phyloP scores from a whole-genome alignment of 2,329 filamentous ascomycete genomes.

The Fusarium euwallaceae region DNA sequence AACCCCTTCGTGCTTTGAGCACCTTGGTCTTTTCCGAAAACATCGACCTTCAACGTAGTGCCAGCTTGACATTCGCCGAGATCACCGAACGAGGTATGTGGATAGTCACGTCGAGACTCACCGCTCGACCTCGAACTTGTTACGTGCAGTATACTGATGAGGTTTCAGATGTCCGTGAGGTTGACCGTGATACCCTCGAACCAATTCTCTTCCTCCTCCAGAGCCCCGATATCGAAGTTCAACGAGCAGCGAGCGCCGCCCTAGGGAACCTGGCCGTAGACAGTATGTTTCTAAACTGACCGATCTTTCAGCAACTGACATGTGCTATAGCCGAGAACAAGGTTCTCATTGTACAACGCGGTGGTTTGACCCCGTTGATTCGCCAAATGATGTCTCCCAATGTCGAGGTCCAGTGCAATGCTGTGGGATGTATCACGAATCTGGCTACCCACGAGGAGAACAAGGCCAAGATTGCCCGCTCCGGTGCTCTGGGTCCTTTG shows the following conservation, averaged over 20 bases:
- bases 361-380: conserved; percentile 91
- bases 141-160: conserved; percentile 29
- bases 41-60: conserved; percentile 96
- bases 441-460: conserved; percentile 98
- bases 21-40: conserved; percentile 99
- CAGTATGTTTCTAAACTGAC: conserved; percentile 69
- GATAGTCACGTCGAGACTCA: not conserved
- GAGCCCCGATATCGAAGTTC: conserved; percentile 96
- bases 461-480: conserved; percentile 97
- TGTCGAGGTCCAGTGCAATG: conserved; percentile 99
- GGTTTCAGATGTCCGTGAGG: conserved; percentile 88
- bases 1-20: conserved; percentile 91
- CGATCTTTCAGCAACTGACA: conserved; percentile 55
- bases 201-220: conserved; percentile 96
- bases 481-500: conserved; percentile 89
- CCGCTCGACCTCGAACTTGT: not conserved
- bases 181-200: conserved; percentile 93
- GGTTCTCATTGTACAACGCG: conserved; percentile 92
- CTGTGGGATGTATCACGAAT: conserved; percentile 98
- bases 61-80: conserved; percentile 97
- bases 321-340: conserved; percentile 89
- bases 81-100: conserved; percentile 94
- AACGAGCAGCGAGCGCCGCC: conserved; percentile 94
- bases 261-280: conserved; percentile 97
- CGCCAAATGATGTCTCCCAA: conserved; percentile 98